Base-by-base conservation (phyloP, 495 filamentous ascomycete genomes). In the Lophiotrema nucula region DNA sequence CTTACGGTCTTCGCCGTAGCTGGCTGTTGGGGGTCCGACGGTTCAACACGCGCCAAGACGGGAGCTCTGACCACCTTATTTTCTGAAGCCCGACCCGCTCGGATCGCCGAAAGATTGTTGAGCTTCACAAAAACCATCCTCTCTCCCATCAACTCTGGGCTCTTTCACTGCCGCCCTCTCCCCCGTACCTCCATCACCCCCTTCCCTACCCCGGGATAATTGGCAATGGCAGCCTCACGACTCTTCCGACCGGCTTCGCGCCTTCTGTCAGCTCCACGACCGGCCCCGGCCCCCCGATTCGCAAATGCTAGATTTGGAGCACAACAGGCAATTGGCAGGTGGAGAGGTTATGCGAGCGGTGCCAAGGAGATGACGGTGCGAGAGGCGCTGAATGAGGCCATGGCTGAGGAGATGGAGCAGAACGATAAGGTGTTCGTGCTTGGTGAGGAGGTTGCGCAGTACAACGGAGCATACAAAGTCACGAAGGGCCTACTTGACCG, bases 381-480 rank as follows among this genome's bases (percentile, higher is more conserved):
- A 76, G 93, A 98, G 71, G 93, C 93, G 56, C 75, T 98, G 72
- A 98, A 98, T 73, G 93, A 98, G 75, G 93, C 93, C 39, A 84
- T 98, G 72, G 89, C 92, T 24, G 93, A 98, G 79, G 93, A 98
- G 81, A 80, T 98, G 74, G 93, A 97, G 81, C 69, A 74, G 72
- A 95, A 98, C 76, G 76, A 81, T 56, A 97, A 96, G 81, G 91
- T 96, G 57, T 97, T 95, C 78, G 79, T 98, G 64, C 71, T 98
- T 63, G 93, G 93, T 52, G 93, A 98, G 79, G 93, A 98, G 78
- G 95, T 98, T 59, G 93, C 93, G 66, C 93, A 98, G 77, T 98
- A 97, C 77, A 97, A 98, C 73, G 93, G 93, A 80, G 93, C 93
- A 82, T 98, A 98, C 85, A 98, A 98, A 76, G 92, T 98, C 71